A percentile compares a stretch with the other conserved stretches of the same genome.
These are phyloP conservation scores for Fraxinus ornus DNA, from an alignment of 305 asterid species.

Conservation along the genomic window DNA sequence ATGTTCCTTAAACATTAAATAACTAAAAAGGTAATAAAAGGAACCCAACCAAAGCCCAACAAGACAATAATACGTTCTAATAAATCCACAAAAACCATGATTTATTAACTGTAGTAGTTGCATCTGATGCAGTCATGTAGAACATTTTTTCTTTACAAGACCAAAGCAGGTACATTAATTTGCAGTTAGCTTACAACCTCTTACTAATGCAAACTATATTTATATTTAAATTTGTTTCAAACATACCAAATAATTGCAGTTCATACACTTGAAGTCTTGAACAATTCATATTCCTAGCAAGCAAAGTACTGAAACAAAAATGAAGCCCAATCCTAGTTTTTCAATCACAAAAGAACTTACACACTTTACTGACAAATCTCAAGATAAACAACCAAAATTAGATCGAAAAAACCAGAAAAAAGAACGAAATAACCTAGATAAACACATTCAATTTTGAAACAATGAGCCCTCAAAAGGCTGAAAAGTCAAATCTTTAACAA, in stretches of 20 bases:
- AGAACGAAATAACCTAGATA: not conserved
- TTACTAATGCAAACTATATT: not conserved
- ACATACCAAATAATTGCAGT: not conserved
- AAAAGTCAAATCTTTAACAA: not conserved
- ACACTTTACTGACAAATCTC: not conserved
- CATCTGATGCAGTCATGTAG: not conserved
- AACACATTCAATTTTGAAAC: not conserved
- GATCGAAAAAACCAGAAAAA: not conserved
- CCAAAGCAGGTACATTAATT: too few relatives aligned
- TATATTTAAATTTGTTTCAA: not conserved
- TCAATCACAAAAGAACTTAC: conserved; percentile 1
- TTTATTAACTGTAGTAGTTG: not conserved
- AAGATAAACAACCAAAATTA: not conserved
- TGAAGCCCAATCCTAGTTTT: not conserved
- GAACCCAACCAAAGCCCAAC: not conserved
- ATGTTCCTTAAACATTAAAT: not conserved
- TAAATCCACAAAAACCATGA: not conserved
- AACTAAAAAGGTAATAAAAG: not conserved
- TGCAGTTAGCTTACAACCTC: too few relatives aligned
- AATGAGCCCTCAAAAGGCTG: not conserved
- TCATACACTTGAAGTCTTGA: not conserved
- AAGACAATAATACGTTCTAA: not conserved
- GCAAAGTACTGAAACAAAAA: not conserved
- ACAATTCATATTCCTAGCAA: not conserved
- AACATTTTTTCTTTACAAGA: not conserved